Evolutionary conservation across 495 filamentous ascomycete genomes (phyloP).

Genomic region (Lasiosphaeris hirsuta): DNA sequence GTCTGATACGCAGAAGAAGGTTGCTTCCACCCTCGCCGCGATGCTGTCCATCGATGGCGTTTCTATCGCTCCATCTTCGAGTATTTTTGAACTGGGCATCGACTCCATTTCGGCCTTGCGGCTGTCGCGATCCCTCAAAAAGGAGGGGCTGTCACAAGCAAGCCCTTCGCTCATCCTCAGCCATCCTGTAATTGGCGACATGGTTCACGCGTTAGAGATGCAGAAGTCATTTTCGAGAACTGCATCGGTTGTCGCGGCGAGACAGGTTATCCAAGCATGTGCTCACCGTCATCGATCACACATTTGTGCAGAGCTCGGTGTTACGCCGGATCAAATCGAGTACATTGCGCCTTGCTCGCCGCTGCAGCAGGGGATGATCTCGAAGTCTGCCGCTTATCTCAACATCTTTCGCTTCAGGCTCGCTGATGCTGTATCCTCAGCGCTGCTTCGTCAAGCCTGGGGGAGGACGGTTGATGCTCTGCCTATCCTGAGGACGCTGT

Average conservation of each 20-base stretch:
- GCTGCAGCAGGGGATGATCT: constrained; percentile 77
- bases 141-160: constrained; percentile 52
- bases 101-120: constrained; percentile 78
- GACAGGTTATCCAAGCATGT: constrained; percentile 28
- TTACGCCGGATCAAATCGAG: constrained; percentile 53
- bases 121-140: constrained; percentile 52
- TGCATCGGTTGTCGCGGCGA: constrained; percentile 8
- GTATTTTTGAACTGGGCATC: constrained; percentile 75
- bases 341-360: constrained; percentile 72
- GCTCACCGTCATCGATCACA: constrained; percentile 21
- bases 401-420: constrained; percentile 63
- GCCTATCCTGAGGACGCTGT: constrained; percentile 63
- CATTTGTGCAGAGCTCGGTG: constrained; percentile 45
- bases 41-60: constrained; percentile 41
- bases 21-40: constrained; percentile 51
- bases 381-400: constrained; percentile 69
- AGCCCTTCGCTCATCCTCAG: constrained; percentile 64
- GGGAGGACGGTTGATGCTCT: constrained; percentile 39
- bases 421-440: constrained; percentile 33
- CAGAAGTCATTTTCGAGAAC: neutral
- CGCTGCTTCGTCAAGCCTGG: constrained; percentile 51
- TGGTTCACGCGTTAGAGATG: constrained; percentile 17
- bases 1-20: constrained; percentile 38
- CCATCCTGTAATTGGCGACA: constrained; percentile 41
- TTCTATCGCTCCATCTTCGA: constrained; percentile 53